Percentiles rank a stretch among this genome's conserved stretches.
Evolutionary conservation across 371 early-diverging fungal genomes (phyloP).

Genomic region (Zychaea mexicana): DNA sequence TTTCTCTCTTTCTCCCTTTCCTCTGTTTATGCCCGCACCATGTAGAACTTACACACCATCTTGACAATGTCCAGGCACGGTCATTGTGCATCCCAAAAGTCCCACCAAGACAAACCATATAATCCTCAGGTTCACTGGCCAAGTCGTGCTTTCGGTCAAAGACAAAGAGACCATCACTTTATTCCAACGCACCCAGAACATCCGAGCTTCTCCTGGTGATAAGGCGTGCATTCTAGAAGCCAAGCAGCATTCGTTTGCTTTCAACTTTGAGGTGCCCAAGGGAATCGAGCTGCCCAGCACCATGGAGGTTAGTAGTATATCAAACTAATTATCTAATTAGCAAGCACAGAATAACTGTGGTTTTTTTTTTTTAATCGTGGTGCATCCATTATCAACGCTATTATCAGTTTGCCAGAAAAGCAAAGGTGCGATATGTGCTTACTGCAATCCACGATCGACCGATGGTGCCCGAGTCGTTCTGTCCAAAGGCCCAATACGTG

Average conservation of each 20-base stretch:
- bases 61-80: no score
- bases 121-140: slow-evolving; percentile 37
- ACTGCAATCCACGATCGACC: slow-evolving; percentile 46
- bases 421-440: slow-evolving; percentile 33
- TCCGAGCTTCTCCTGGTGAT: slow-evolving; percentile 20
- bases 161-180: slow-evolving; percentile 38
- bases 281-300: slow-evolving; percentile 40
- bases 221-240: slow-evolving; percentile 36
- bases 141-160: slow-evolving; percentile 26
- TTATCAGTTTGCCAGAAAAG: slow-evolving; percentile 37
- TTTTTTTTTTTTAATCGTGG: background rate
- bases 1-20: background rate
- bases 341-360: background rate
- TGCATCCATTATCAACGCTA: background rate
- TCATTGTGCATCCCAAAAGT: slow-evolving; percentile 41
- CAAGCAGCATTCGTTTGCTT: slow-evolving; percentile 39
- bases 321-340: background rate
- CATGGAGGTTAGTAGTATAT: slow-evolving; percentile 34
- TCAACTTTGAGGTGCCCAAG: slow-evolving; percentile 45
- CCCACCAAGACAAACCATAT: slow-evolving; percentile 43
- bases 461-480: slow-evolving; percentile 44
- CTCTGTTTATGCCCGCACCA: background rate
- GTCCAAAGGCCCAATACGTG: slow-evolving; percentile 33
- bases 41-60: background rate
- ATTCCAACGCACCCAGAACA: slow-evolving; percentile 26